Base-by-base conservation (phyloP, 257 asterid species). In the Orobanche coerulescens region DNA sequence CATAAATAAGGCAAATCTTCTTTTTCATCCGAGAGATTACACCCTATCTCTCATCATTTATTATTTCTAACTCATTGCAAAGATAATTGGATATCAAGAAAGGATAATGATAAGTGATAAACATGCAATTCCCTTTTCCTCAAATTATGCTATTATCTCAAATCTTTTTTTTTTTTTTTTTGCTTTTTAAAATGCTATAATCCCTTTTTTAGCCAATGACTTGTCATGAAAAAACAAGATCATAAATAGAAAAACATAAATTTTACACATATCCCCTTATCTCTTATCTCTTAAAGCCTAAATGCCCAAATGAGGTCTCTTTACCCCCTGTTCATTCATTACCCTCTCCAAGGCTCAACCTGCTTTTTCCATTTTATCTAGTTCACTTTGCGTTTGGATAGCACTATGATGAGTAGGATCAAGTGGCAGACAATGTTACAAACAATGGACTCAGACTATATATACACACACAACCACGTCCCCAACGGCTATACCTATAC, bases 271-370 rank as follows among this genome's bases (percentile, higher is more conserved):
- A 55, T 43, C 61, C 0, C 31, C 61, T 47, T 34, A 66, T 34
- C 36, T 22, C 18, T 11, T 13, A 37, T 1, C 4, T 34, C 8
- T 34, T 34, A 25, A 36, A 23, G 28, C n/a, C 57, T 57, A 65
- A 7, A 33, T 31, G 59, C 22, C 16, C 43, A 3, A 67, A 58
- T 57, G 57, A 57, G 64, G 73, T 58, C 31, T 53, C 44, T 40
- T n/a, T 52, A 51, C 50, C 67, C 37, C 56, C 7, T 67, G 46
- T 67, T 67, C 34, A 58, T 47, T 58, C n/a, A 26, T 26, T 39
- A 26, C 62, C 30, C 28, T 61, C 2, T 49, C 42, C 34, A n/a
- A n/a, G n/a, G n/a, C n/a, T n/a, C n/a, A n/a, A n/a, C n/a, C n/a
- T n/a, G n/a, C n/a, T 33, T 59, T 40, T 22, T 22, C 34, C 54